Conservation (phyloP, 345 rosid genomes). For the Erodium maritimum region DNA sequence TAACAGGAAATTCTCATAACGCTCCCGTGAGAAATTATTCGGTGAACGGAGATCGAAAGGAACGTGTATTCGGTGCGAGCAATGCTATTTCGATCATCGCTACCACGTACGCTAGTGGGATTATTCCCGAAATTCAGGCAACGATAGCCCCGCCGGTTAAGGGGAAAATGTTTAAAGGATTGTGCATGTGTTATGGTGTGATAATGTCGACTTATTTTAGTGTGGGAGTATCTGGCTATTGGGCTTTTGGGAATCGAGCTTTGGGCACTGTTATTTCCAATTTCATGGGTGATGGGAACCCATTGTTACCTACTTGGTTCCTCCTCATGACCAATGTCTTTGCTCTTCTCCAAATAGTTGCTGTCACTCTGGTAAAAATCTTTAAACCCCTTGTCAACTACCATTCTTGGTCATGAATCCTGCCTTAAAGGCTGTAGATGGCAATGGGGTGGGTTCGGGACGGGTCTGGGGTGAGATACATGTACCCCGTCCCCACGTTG, state of each 20-base stretch:
- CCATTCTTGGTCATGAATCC: too few relatives aligned
- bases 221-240: constrained; percentile 40
- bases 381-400: neutral
- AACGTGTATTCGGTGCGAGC: constrained; percentile 24
- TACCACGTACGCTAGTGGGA: constrained; percentile 42
- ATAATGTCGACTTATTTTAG: constrained; percentile 27
- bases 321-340: constrained; percentile 36
- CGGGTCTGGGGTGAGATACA: too few relatives aligned
- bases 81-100: constrained; percentile 40
- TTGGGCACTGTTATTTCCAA: constrained; percentile 21
- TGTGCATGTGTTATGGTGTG: constrained; percentile 35
- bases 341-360: constrained; percentile 25
- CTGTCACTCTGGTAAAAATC: constrained; percentile 28
- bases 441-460: too few relatives aligned
- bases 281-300: constrained; percentile 26
- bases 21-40: constrained; percentile 37
- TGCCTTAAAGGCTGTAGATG: too few relatives aligned
- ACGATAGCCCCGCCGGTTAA: constrained; percentile 45
- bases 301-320: constrained; percentile 39
- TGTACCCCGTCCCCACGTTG: too few relatives aligned
- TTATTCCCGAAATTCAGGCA: constrained; percentile 53
- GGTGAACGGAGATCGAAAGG: constrained; percentile 16
- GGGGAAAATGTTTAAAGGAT: constrained; percentile 57
- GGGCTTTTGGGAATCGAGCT: constrained; percentile 45
- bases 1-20: constrained; percentile 30